Evolutionary conservation across 345 rosid species (phyloP).

Genomic region (Laguncularia racemosa): DNA sequence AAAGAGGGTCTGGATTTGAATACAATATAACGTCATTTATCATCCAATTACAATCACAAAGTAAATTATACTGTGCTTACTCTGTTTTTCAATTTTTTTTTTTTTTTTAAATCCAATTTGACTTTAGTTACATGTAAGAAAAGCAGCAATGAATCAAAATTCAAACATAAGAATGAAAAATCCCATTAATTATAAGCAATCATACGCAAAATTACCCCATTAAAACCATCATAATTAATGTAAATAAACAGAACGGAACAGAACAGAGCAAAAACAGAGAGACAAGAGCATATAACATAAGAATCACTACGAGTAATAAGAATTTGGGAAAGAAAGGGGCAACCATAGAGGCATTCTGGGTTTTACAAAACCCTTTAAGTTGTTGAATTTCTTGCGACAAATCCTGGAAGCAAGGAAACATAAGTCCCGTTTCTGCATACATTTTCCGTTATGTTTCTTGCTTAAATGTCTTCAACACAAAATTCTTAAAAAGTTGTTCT

Average conservation of each 20-base stretch:
- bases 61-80: too few species aligned
- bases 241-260: background rate
- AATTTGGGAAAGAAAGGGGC: conserved; percentile 10
- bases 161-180: too few species aligned
- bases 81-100: too few species aligned
- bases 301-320: background rate
- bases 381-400: conserved; percentile 61
- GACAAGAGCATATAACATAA: background rate
- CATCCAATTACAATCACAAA: too few species aligned
- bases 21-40: too few species aligned
- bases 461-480: background rate
- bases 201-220: background rate
- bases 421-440: conserved; percentile 78
- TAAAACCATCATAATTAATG: conserved; percentile 1
- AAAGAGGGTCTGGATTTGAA: too few species aligned
- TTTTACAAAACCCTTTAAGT: conserved; percentile 61
- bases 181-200: too few species aligned
- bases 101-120: too few species aligned
- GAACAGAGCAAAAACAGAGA: background rate
- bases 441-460: conserved; percentile 22
- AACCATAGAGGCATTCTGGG: conserved; percentile 60
- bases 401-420: conserved; percentile 69
- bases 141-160: too few species aligned
- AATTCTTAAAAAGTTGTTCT: background rate
- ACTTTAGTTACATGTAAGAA: too few species aligned